phyloP scores from a whole-genome alignment of 148 eudicot genomes.

The Cornus florida region DNA sequence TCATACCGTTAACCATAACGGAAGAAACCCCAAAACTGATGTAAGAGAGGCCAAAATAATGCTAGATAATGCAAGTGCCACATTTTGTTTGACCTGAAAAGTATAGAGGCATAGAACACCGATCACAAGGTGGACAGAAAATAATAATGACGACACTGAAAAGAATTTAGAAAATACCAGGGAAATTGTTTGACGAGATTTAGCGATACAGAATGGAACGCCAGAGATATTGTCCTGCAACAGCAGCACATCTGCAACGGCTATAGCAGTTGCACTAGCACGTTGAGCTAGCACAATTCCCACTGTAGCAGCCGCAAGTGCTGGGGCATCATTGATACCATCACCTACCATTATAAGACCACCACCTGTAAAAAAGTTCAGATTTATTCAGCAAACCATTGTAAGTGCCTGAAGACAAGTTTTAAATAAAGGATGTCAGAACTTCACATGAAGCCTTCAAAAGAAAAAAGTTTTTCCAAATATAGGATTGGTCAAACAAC shows the following conservation, averaged over 20 bases:
- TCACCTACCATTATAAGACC: slow-evolving; percentile 98
- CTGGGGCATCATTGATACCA: slow-evolving; percentile 98
- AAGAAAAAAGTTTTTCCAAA: too few relatives aligned
- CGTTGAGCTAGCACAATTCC: slow-evolving; percentile 91
- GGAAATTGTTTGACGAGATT: slow-evolving; percentile 83
- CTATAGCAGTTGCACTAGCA: slow-evolving; percentile 94
- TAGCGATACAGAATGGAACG: slow-evolving; percentile 85
- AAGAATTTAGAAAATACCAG: slow-evolving; percentile 46
- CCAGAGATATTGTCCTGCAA: slow-evolving; percentile 90
- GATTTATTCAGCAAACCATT: slow-evolving; percentile 6
- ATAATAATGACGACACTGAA: not conserved
- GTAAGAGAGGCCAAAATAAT: slow-evolving; percentile 84
- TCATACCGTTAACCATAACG: slow-evolving; percentile 91
- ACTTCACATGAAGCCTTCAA: too few relatives aligned
- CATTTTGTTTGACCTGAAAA: slow-evolving; percentile 91
- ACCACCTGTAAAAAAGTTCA: slow-evolving; percentile 45
- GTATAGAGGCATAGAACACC: slow-evolving; percentile 3
- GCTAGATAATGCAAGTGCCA: slow-evolving; percentile 86
- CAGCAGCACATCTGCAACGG: slow-evolving; percentile 93
- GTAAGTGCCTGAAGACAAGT: not conserved
- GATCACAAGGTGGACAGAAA: not conserved
- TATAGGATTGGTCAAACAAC: too few relatives aligned
- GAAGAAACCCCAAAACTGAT: slow-evolving; percentile 88
- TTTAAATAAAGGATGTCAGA: too few relatives aligned
- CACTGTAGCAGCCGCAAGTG: slow-evolving; percentile 96